phyloP scores from a whole-genome alignment of 345 rosid species.

The Rhodamnia rubescens region DNA sequence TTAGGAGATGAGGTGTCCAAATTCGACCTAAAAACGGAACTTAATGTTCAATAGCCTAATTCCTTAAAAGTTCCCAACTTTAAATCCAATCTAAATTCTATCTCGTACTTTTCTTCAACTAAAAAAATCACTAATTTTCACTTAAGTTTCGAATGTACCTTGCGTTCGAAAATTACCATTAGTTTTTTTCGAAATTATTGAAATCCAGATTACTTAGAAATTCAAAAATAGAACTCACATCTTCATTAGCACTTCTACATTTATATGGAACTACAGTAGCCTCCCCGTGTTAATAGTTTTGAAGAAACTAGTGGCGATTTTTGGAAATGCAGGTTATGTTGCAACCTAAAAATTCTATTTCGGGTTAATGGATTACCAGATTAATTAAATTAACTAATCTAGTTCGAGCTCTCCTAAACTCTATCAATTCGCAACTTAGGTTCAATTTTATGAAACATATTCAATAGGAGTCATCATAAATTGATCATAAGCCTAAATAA shows the following conservation, averaged over 20 bases:
- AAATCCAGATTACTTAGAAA: background rate
- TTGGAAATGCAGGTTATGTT: background rate
- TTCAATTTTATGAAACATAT: too few relatives aligned
- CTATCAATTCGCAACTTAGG: too few relatives aligned
- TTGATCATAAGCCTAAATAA: too few relatives aligned
- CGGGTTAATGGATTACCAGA: too few relatives aligned
- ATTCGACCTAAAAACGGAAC: background rate
- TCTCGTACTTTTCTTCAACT: background rate
- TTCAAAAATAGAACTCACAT: background rate
- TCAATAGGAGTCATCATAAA: too few relatives aligned
- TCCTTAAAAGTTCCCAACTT: background rate
- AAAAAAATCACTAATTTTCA: background rate
- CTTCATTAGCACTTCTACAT: background rate
- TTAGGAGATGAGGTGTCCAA: background rate
- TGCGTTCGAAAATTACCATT: fast-evolving
- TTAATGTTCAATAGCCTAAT: background rate
- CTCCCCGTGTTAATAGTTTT: background rate
- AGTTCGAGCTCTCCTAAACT: too few relatives aligned
- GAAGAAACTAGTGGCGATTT: background rate
- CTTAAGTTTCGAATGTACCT: background rate
- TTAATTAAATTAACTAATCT: too few relatives aligned
- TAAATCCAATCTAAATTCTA: background rate
- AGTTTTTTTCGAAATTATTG: background rate
- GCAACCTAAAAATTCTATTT: too few relatives aligned
- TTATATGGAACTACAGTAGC: background rate